A percentile compares a stretch with the other conserved stretches of the same genome.
Conservation (phyloP, 139 green algal genomes). For the Chlamydomonas schloesseri region DNA sequence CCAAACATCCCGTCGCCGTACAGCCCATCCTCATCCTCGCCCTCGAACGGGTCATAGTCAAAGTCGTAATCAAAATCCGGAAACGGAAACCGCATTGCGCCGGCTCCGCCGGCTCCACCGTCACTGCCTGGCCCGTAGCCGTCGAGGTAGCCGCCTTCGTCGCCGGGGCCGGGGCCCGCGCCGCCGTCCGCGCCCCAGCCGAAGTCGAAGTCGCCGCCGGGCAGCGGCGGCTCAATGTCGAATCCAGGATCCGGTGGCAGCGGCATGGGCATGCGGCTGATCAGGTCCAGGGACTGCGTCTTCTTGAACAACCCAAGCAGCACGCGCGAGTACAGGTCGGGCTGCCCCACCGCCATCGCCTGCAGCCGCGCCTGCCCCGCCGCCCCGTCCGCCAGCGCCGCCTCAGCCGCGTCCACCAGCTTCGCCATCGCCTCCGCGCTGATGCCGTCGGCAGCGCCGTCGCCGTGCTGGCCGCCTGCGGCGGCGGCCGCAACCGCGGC, state of each 20-base stretch:
- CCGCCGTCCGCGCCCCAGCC: neutral
- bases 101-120: too few species aligned
- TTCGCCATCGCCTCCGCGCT: neutral
- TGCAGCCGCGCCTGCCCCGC: conserved; percentile 10
- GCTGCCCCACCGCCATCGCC: conserved; percentile 15
- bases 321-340: conserved; percentile 29
- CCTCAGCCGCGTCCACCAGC: conserved; percentile 9
- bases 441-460: neutral
- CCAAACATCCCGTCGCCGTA: neutral
- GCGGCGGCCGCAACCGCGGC: neutral
- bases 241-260: conserved; percentile 22
- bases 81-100: neutral
- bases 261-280: conserved; percentile 28
- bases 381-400: conserved; percentile 11
- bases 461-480: neutral
- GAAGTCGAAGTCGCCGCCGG: neutral
- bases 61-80: neutral
- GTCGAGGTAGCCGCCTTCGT: neutral
- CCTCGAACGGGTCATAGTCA: neutral
- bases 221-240: neutral
- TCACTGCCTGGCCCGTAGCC: neutral
- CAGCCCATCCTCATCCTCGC: neutral
- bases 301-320: conserved; percentile 23
- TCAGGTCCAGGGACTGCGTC: conserved; percentile 30
- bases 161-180: neutral